Evolutionary conservation across 352 stramenopile species (phyloP).

Genomic region (Globisporangium megalacanthum): DNA sequence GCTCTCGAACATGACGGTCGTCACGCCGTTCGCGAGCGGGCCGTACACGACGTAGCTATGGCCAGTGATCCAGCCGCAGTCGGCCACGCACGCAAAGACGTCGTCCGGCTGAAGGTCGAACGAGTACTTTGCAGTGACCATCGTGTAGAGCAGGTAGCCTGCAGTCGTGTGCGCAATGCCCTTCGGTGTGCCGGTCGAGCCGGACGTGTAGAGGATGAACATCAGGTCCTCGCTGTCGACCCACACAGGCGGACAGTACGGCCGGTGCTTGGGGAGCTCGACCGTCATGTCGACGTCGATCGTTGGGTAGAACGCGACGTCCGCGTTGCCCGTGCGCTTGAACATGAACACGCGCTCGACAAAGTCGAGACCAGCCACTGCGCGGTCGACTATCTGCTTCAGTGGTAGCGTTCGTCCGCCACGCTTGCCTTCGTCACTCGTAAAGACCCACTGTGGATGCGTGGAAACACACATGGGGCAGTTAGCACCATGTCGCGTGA

Average conservation of each 20-base stretch:
- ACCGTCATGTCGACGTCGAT: slow-evolving; percentile 93
- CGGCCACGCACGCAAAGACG: slow-evolving; percentile 93
- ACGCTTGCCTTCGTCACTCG: slow-evolving; percentile 90
- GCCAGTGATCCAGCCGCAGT: slow-evolving; percentile 97
- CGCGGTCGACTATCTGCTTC: slow-evolving; percentile 95
- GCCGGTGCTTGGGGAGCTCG: slow-evolving; percentile 85
- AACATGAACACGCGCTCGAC: slow-evolving; percentile 96
- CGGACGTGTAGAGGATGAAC: slow-evolving; percentile 98
- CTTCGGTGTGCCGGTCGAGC: slow-evolving; percentile 94
- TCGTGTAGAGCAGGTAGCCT: slow-evolving; percentile 94
- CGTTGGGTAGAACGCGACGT: slow-evolving; percentile 65
- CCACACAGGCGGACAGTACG: slow-evolving; percentile 93
- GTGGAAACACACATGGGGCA: not conserved
- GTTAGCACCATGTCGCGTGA: not conserved
- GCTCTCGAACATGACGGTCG: slow-evolving; percentile 98
- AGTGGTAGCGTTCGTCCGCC: slow-evolving; percentile 91
- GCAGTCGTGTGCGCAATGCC: slow-evolving; percentile 94
- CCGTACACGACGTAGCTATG: slow-evolving; percentile 98
- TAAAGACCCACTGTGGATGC: slow-evolving; percentile 86
- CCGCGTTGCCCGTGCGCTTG: slow-evolving; percentile 75
- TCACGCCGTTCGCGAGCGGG: slow-evolving; percentile 94
- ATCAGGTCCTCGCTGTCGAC: slow-evolving; percentile 97
- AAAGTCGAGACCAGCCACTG: slow-evolving; percentile 83
- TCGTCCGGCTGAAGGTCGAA: slow-evolving; percentile 94
- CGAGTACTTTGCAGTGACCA: slow-evolving; percentile 90